Evolutionary conservation across 805 yeast genomes (phyloP), one percentile per base, ranked within the genome.

Genomic region (Metschnikowia peoriensis): DNA sequence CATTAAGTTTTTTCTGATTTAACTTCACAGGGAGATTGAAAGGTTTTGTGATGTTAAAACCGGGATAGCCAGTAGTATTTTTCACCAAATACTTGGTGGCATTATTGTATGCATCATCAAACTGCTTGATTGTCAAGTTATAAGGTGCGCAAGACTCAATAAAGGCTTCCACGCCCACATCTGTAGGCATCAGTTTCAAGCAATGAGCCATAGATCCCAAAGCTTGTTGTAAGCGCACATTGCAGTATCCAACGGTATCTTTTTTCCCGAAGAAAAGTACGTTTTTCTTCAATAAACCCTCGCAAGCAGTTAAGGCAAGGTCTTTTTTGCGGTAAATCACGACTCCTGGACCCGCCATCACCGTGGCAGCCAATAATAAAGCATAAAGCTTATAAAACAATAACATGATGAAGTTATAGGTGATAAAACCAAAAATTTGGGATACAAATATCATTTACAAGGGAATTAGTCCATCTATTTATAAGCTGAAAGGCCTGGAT

Each of bases 171-270:
- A 57, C 47, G 39, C 69, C 70, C 14, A 57, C 55, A 12, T 55
- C 54, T 43, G 58, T 53, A 16, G 70, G 70, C 37, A 62, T 42
- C 49, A 49, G 47, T 16, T 59, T 57, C 47, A 73, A 61, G 58
- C 75, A 73, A 53, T 61, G 66, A 22, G 75, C 69, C 67, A 70
- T 65, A 7, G 73, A 56, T 4, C 77, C 78, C 55, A 73, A 65
- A 6, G 76, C 76, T 12, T 64, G 75, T 54, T 70, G 77, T 54
- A 63, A 64, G 22, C 70, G 52, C 34, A 55, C 61, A 53, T 68
- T 64, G 60, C 78, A 73, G 52, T 59, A 72, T 2, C 70, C 72
- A 3, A 50, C 58, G 34, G 57, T 55, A 49, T 71, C 73, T 5
- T 57, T 60, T 7, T 47, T 15, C 9, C 59, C 53, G 55, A 66